Percentiles rank a stretch among this genome's conserved stretches.
Conservation (phyloP, 2,329 filamentous ascomycete species). For the Ophiobolus disseminans region DNA sequence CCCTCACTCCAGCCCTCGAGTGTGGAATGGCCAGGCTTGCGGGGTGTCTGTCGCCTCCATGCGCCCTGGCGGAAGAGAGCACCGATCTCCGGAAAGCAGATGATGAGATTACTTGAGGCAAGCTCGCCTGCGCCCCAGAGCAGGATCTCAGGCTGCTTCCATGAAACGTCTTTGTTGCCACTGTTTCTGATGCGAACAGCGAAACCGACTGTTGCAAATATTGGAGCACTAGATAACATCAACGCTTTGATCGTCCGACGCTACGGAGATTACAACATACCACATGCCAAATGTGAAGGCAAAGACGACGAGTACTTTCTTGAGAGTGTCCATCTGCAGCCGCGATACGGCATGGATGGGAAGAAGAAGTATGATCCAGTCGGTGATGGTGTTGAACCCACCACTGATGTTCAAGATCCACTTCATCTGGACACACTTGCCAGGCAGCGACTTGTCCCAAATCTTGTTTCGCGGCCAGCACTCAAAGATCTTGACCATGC, state of each 20-base stretch:
- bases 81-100: conserved; percentile 19
- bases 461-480: conserved; percentile 16
- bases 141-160: conserved; percentile 19
- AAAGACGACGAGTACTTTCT: conserved; percentile 21
- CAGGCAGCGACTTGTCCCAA: conserved; percentile 12
- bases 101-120: conserved; percentile 10
- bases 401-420: conserved; percentile 19
- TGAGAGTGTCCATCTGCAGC: conserved; percentile 12
- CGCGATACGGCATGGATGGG: conserved; percentile 19
- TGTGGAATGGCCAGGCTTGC: not conserved
- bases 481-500: conserved; percentile 21
- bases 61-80: conserved; percentile 11
- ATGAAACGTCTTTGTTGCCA: conserved; percentile 14
- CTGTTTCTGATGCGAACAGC: conserved; percentile 12
- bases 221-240: conserved; percentile 9
- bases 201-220: conserved; percentile 17
- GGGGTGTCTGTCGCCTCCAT: not conserved
- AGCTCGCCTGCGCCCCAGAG: conserved; percentile 18
- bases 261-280: conserved; percentile 6
- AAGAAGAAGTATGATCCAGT: conserved; percentile 22
- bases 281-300: conserved; percentile 9
- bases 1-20: conserved; percentile 1
- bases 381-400: conserved; percentile 18
- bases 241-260: not conserved
- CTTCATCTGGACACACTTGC: conserved; percentile 12